Evolutionary conservation across 139 green algal species (phyloP), one percentile per base, ranked within the genome.

Genomic region (Coelastrella sp.): DNA sequence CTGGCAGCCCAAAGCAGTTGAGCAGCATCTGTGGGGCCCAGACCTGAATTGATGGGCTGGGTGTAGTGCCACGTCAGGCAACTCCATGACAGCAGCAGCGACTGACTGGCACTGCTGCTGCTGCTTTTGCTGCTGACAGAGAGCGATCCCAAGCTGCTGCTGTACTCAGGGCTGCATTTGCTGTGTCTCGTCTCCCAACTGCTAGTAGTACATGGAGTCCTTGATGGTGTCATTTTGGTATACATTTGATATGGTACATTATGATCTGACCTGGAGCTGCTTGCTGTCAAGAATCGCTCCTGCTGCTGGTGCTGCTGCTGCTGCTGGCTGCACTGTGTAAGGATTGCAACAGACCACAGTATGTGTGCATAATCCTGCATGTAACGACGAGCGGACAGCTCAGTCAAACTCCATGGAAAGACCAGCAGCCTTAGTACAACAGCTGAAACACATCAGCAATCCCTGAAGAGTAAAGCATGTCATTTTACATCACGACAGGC

Each of bases 1-100:
- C n/a, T 74, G 5, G 74, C 65, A 20, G 86, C 74, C 86, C 86
- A 90, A 13, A 90, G 86, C 86, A 90, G 86, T 64, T 77, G 60
- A 57, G 86, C 73, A 17, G 61, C 75, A 60, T 83, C 86, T n/a
- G 23, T 23, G 14, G 85, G 20, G 3, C 17, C n/a, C 6, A 83
- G 59, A 58, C 73, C 71, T 13, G 73, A n/a, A 13, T 3, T 59
- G 7, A 20, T n/a, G 2, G 85, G 73, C 22, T 75, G 57, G 13
- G 85, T 89, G 56, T 71, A 73, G n/a, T 58, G 73, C 85, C 85
- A 89, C 5, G 76, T 61, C 57, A 80, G 19, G 17, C 5, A 2
- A 2, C 57, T 22, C 85, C 85, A 89, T 20, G 57, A 20, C n/a
- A n/a, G 73, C 73, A 73, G 54, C 58, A 83, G 76, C 8, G 19